phyloP scores from a whole-genome alignment of 148 eudicot genomes.

The Euryodendron excelsum region DNA sequence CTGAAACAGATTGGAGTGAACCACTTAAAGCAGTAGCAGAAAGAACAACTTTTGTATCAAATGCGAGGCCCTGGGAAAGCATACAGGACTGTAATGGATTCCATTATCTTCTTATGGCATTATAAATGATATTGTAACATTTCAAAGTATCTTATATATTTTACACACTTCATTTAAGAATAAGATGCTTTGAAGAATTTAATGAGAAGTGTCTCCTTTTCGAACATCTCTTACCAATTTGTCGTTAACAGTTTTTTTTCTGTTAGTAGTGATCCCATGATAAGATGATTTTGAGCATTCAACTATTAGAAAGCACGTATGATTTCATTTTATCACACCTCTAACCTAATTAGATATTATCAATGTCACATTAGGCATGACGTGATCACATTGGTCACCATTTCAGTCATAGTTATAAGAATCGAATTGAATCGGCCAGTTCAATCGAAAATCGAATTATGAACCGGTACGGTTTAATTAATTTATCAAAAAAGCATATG shows the following conservation, averaged over 20 bases:
- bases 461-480: too few relatives aligned
- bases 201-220: neutral
- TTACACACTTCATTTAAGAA: neutral
- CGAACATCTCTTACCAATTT: neutral
- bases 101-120: neutral
- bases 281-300: neutral
- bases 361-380: too few relatives aligned
- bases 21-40: neutral
- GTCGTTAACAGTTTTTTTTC: neutral
- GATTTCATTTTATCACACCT: neutral
- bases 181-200: neutral
- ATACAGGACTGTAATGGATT: neutral
- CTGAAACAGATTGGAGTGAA: constrained; percentile 36
- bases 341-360: too few relatives aligned
- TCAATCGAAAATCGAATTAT: too few relatives aligned
- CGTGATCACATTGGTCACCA: neutral
- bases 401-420: too few relatives aligned
- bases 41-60: neutral
- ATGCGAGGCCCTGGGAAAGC: neutral
- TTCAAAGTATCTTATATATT: neutral
- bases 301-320: neutral
- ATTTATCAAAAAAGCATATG: too few relatives aligned
- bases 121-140: neutral
- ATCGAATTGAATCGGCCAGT: too few relatives aligned
- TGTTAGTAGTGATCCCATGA: neutral